Percentiles rank a stretch among this genome's conserved stretches.
These are phyloP conservation scores for Apiospora saccharicola DNA, from an alignment of 2,329 filamentous ascomycete species.

Conservation along the genomic window DNA sequence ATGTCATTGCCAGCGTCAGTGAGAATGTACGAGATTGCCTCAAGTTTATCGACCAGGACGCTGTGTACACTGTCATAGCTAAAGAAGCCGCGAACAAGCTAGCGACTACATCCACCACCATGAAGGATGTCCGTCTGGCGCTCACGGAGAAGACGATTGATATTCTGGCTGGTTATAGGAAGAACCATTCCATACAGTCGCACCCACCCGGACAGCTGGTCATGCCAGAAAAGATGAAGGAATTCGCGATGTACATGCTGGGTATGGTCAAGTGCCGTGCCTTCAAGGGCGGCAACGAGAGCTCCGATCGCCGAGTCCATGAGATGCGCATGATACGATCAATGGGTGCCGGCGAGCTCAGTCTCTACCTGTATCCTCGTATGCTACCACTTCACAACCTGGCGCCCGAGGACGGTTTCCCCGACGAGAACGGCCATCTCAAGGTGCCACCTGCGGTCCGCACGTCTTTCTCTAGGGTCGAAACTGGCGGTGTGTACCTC, in stretches of 20 bases:
- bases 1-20: constrained; percentile 90
- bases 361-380: constrained; percentile 91
- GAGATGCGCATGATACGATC: constrained; percentile 89
- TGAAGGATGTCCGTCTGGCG: constrained; percentile 85
- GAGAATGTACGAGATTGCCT: constrained; percentile 84
- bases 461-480: constrained; percentile 85
- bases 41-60: constrained; percentile 96
- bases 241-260: constrained; percentile 96
- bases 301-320: constrained; percentile 87
- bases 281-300: constrained; percentile 91
- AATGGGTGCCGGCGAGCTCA: constrained; percentile 86
- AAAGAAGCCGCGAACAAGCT: constrained; percentile 95
- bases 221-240: constrained; percentile 93
- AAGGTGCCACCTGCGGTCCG: constrained; percentile 82
- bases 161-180: constrained; percentile 89
- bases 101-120: constrained; percentile 68
- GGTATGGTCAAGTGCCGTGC: constrained; percentile 88
- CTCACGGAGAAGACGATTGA: constrained; percentile 93
- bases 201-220: constrained; percentile 93
- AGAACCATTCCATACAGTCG: constrained; percentile 82
- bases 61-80: constrained; percentile 84
- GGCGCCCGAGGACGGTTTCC: constrained; percentile 85
- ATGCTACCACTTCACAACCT: constrained; percentile 94
- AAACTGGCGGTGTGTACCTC: constrained; percentile 92
- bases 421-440: constrained; percentile 86